Percentiles rank a stretch among this genome's conserved stretches.
These are phyloP conservation scores for Solidago caesia DNA, from an alignment of 129 eudicot species.

Conservation along the genomic window DNA sequence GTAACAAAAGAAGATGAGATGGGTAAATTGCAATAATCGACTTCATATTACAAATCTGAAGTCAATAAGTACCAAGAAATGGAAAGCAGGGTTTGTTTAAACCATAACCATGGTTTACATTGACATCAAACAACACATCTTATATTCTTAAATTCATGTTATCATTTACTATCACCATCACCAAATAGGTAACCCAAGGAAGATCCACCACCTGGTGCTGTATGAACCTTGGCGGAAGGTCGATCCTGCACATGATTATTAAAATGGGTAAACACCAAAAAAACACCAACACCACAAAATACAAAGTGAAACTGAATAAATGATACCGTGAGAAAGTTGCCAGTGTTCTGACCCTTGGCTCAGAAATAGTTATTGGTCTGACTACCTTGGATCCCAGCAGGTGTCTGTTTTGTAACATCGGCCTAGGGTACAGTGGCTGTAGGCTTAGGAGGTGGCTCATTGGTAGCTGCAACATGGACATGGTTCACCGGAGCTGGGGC, in stretches of 20 bases:
- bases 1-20: slow-evolving; percentile 11
- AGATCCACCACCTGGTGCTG: slow-evolving; percentile 75
- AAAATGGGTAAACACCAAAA: neutral
- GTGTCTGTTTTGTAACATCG: slow-evolving; percentile 50
- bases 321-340: slow-evolving; percentile 82
- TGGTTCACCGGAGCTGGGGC: slow-evolving; percentile 25
- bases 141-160: neutral
- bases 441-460: slow-evolving; percentile 50
- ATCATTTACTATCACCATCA: slow-evolving; percentile 48
- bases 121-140: slow-evolving; percentile 33
- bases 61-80: slow-evolving; percentile 35
- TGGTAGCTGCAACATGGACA: slow-evolving; percentile 30
- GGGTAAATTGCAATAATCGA: slow-evolving; percentile 12
- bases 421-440: slow-evolving; percentile 41
- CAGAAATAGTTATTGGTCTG: slow-evolving; percentile 58
- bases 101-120: slow-evolving; percentile 35
- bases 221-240: slow-evolving; percentile 67
- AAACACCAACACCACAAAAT: neutral
- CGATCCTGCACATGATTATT: slow-evolving; percentile 43
- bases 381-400: slow-evolving; percentile 68
- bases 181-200: slow-evolving; percentile 66
- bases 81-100: slow-evolving; percentile 31
- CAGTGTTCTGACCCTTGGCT: slow-evolving; percentile 75
- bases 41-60: slow-evolving; percentile 43
- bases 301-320: slow-evolving; percentile 18